Base-by-base conservation (phyloP, 2,329 filamentous ascomycete genomes). In the Cordyceps cateniannulata region DNA sequence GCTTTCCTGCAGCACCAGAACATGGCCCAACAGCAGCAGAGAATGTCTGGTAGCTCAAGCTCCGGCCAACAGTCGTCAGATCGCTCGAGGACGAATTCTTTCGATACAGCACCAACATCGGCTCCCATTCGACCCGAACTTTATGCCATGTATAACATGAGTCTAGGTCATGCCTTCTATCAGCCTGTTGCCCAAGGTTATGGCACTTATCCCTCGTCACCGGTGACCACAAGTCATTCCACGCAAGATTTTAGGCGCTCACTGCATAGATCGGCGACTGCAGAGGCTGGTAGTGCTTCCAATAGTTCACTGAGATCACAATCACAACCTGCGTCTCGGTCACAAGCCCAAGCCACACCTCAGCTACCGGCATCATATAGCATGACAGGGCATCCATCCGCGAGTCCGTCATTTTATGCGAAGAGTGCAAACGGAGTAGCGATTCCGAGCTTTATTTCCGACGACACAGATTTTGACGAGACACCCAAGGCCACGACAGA, bases 291-390 rank as follows among this genome's bases (percentile, higher is more conserved):
- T 10, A 68, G 74, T 20, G 72, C 78, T 56, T 77, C 82, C 27
- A 81, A 76, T 60, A 82, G 84, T 65, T 76, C 83, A n/a, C 70
- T 85, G 63, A 79, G 85, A 64, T 88, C 85, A 27, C 85, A 88
- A 68, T 87, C 85, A n/a, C 85, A 87, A 68, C 85, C 85, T 25
- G 84, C 85, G 3, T 80, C 82, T 38, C 76, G 83, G 32, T 73
- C 76, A 65, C 66, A 71, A 51, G 35, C 76, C 66, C 62, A 68
- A 60, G 62, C 69, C 45, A 60, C 67, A 18, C 56, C 64, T 1
- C 58, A 65, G 12, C n/a, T 60, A 3, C 58, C 58, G 7, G 50
- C 32, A 20, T 66, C 65, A 4, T 71, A 71, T 60, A 64, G 63
- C 20, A 64, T 68, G 22, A 68, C 67, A 12, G 67, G 66, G 58